Percentiles rank a stretch among this genome's conserved stretches.
phyloP scores from a whole-genome alignment of 2,329 filamentous ascomycete species.

The Xylariaceae sp. region DNA sequence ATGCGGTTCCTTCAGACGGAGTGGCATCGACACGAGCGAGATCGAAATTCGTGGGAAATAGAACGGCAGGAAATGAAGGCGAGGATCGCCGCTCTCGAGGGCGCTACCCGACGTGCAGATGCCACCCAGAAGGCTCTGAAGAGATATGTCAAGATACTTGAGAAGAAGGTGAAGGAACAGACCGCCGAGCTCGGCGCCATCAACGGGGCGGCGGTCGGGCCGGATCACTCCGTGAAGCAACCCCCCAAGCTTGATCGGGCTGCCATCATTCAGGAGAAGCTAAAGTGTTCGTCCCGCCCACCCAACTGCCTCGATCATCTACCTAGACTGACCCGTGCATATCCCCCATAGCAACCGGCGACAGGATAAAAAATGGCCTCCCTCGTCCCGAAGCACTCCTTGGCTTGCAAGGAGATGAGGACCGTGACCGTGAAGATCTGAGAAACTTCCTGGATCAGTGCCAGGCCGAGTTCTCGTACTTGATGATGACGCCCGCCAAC shows the following conservation, averaged over 20 bases:
- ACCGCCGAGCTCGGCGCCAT: slow-evolving; percentile 63
- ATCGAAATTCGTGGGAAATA: slow-evolving; percentile 98
- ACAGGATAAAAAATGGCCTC: slow-evolving; percentile 38
- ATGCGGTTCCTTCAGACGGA: slow-evolving; percentile 99
- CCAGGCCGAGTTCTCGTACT: slow-evolving; percentile 62
- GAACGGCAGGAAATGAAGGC: slow-evolving; percentile 99
- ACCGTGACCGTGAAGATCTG: slow-evolving; percentile 48
- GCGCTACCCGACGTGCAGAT: slow-evolving; percentile 80
- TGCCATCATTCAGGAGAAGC: slow-evolving; percentile 53
- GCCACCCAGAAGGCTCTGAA: slow-evolving; percentile 83
- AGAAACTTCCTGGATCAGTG: slow-evolving; percentile 61
- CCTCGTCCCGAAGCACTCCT: slow-evolving; percentile 42
- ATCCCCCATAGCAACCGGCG: slow-evolving; percentile 38
- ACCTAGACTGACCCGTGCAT: slow-evolving; percentile 17
- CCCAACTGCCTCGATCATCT: background rate
- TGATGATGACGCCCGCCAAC: slow-evolving; percentile 65
- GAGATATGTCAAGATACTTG: slow-evolving; percentile 85
- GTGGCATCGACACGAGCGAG: slow-evolving; percentile 97
- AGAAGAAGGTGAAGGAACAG: slow-evolving; percentile 82
- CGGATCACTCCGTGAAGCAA: slow-evolving; percentile 45
- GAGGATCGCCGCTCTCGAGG: slow-evolving; percentile 90
- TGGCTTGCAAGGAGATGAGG: slow-evolving; percentile 36
- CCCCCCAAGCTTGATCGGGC: slow-evolving; percentile 41
- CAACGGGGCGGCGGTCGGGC: slow-evolving; percentile 39
- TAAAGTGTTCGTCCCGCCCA: slow-evolving; percentile 44